phyloP scores from a whole-genome alignment of 2,329 filamentous ascomycete species.

The Ascochyta koolunga region DNA sequence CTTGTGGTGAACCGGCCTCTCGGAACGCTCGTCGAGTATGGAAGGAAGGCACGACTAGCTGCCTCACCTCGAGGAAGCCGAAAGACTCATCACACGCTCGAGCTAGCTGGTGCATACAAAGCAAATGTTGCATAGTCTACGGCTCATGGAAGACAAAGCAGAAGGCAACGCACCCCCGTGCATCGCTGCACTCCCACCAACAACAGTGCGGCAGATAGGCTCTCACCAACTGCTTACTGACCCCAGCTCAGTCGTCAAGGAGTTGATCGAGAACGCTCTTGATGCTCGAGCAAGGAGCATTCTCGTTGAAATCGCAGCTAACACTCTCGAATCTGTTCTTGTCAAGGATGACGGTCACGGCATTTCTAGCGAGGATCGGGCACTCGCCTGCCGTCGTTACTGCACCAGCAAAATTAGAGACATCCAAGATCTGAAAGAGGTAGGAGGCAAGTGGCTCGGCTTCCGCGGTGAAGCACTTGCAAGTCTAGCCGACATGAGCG shows the following conservation, averaged over 20 bases:
- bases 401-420: conserved; percentile 75
- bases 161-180: conserved; percentile 8
- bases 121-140: not conserved
- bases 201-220: conserved; percentile 61
- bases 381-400: conserved; percentile 66
- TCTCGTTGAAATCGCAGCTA: conserved; percentile 67
- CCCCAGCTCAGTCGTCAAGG: conserved; percentile 70
- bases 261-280: conserved; percentile 77
- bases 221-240: conserved; percentile 66
- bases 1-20: not conserved
- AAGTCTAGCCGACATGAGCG: conserved; percentile 65
- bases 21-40: not conserved
- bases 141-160: not conserved
- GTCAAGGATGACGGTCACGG: conserved; percentile 72
- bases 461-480: conserved; percentile 79
- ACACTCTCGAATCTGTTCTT: conserved; percentile 72
- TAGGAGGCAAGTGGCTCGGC: conserved; percentile 68
- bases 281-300: conserved; percentile 72
- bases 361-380: conserved; percentile 67
- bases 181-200: conserved; percentile 51
- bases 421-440: conserved; percentile 65
- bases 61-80: conserved; percentile 3
- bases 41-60: conserved; percentile 29
- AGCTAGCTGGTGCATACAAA: not conserved
- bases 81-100: not conserved